Conservation (phyloP, 352 stramenopile species). For the Phytophthora cactorum region DNA sequence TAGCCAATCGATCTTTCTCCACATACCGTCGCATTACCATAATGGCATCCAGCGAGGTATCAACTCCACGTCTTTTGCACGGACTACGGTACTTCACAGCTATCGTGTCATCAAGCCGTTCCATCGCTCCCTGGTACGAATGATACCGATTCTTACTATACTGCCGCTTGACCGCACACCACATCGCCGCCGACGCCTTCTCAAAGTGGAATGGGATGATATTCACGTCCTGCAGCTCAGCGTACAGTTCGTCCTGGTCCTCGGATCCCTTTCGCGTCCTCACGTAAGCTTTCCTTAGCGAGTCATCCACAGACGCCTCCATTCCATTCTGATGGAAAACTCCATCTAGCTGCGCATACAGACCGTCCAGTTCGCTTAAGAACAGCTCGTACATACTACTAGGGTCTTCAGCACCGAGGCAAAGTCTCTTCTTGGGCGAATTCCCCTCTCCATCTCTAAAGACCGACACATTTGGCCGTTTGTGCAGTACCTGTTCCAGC, state of each 20-base stretch:
- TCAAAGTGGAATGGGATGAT: constrained; percentile 51
- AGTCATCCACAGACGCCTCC: constrained; percentile 45
- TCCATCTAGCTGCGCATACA: constrained; percentile 45
- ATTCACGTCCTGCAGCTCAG: constrained; percentile 50
- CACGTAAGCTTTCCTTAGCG: constrained; percentile 47
- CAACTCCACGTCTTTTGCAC: constrained; percentile 27
- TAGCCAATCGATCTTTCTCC: constrained; percentile 50
- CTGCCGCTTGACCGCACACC: constrained; percentile 44
- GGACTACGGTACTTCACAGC: constrained; percentile 48
- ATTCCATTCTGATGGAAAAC: constrained; percentile 59
- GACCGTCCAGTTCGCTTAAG: constrained; percentile 45
- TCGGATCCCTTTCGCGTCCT: constrained; percentile 25
- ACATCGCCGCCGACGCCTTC: constrained; percentile 34
- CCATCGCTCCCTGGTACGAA: constrained; percentile 26
- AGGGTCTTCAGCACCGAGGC: constrained; percentile 25
- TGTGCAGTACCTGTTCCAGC: constrained; percentile 59
- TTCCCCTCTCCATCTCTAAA: constrained; percentile 16
- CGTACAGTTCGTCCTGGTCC: constrained; percentile 41
- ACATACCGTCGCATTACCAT: constrained; percentile 60
- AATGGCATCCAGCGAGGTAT: constrained; percentile 42
- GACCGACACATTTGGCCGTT: constrained; percentile 51
- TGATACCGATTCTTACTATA: constrained; percentile 48
- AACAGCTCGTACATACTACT: constrained; percentile 43
- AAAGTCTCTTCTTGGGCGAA: constrained; percentile 27
- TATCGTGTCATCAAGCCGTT: constrained; percentile 42